These are phyloP conservation scores for Calonectria fujianensis DNA, from an alignment of 2,329 filamentous ascomycete species.

Conservation along the genomic window DNA sequence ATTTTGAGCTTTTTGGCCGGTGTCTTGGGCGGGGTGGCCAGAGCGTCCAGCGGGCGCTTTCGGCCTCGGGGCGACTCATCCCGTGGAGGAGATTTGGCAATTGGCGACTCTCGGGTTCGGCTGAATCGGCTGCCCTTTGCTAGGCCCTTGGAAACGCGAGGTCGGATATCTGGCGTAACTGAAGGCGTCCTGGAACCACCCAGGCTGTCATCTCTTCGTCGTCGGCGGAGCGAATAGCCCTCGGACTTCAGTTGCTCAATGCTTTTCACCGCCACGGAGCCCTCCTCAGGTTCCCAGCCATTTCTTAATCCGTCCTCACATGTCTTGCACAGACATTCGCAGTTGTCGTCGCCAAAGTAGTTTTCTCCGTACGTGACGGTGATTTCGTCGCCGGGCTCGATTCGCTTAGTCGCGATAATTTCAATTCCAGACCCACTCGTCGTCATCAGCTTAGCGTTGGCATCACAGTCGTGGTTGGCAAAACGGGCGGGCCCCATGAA, in stretches of 20 bases:
- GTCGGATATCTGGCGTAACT: conserved; percentile 73
- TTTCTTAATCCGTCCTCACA: conserved; percentile 87
- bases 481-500: conserved; percentile 97
- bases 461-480: conserved; percentile 96
- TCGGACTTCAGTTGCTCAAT: conserved; percentile 71
- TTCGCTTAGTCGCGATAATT: conserved; percentile 88
- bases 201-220: conserved; percentile 71
- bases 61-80: conserved; percentile 53
- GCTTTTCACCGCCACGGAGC: conserved; percentile 67
- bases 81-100: conserved; percentile 54
- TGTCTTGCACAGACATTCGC: conserved; percentile 92
- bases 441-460: conserved; percentile 91
- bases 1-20: conserved; percentile 71
- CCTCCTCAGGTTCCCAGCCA: conserved; percentile 83
- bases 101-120: conserved; percentile 59
- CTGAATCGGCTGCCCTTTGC: conserved; percentile 59
- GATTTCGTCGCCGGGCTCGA: conserved; percentile 92
- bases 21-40: conserved; percentile 74
- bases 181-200: conserved; percentile 73
- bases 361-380: conserved; percentile 97
- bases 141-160: conserved; percentile 66
- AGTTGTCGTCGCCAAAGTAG: conserved; percentile 96
- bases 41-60: conserved; percentile 65
- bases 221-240: conserved; percentile 74
- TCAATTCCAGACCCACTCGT: conserved; percentile 91